phyloP scores from a whole-genome alignment of 495 filamentous ascomycete species.

The Arthonia radiata region DNA sequence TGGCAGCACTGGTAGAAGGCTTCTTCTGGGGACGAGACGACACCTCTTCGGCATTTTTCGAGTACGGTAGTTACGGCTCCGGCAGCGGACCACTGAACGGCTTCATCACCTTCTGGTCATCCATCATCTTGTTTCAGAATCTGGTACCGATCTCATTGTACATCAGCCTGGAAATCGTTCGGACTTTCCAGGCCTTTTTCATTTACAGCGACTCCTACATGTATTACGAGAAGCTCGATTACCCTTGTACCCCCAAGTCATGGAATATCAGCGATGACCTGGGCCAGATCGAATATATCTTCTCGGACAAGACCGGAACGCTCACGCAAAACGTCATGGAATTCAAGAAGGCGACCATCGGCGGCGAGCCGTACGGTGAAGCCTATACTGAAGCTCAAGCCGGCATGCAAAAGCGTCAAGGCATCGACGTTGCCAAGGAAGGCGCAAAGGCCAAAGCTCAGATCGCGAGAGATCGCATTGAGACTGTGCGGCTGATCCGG shows the following conservation, averaged over 20 bases:
- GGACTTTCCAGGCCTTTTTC: conserved; percentile 81
- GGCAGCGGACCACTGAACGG: conserved; percentile 54
- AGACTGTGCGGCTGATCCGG: conserved; percentile 47
- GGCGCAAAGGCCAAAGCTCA: conserved; percentile 44
- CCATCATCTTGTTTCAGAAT: conserved; percentile 87
- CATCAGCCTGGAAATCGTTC: conserved; percentile 90
- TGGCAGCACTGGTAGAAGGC: conserved; percentile 67
- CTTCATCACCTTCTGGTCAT: conserved; percentile 89
- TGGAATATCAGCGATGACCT: conserved; percentile 99
- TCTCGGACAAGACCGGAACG: conserved; percentile 97
- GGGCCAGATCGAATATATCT: conserved; percentile 98
- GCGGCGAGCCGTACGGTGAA: conserved; percentile 84
- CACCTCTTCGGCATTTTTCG: conserved; percentile 60
- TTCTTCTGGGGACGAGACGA: conserved; percentile 49
- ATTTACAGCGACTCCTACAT: conserved; percentile 89
- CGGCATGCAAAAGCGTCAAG: conserved; percentile 79
- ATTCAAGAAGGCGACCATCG: conserved; percentile 93
- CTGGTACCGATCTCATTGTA: conserved; percentile 96
- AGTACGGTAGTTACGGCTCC: conserved; percentile 67
- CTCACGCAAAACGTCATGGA: conserved; percentile 99
- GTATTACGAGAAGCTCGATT: conserved; percentile 87
- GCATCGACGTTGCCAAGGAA: conserved; percentile 63
- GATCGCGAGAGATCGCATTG: conserved; percentile 50
- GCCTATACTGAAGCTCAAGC: conserved; percentile 92
- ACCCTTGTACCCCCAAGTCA: conserved; percentile 86